phyloP scores from a whole-genome alignment of 2,329 filamentous ascomycete species.

The Hypocrella siamensis region DNA sequence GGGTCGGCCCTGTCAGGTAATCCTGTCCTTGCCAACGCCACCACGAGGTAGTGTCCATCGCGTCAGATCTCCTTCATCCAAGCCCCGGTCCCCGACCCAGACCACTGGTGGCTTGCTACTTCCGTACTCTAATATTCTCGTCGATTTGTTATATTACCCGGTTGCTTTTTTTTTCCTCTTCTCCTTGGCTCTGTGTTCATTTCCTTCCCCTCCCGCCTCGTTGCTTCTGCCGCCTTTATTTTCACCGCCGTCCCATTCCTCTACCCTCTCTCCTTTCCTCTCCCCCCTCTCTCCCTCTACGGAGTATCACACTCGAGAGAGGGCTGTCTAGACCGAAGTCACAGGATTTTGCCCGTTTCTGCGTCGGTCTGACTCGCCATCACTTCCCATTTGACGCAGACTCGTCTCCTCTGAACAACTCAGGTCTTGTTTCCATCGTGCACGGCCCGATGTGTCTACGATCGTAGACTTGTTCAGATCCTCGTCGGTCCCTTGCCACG shows the following conservation, averaged over 20 bases:
- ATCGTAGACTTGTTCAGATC: constrained; percentile 19
- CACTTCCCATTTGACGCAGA: constrained; percentile 6
- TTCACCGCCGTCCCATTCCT: background rate
- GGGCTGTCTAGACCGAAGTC: background rate
- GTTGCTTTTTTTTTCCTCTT: constrained; percentile 4
- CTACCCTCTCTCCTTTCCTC: background rate
- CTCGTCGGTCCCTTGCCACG: constrained; percentile 17
- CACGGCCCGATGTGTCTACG: constrained; percentile 20
- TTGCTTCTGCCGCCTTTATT: background rate
- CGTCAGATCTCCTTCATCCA: constrained; percentile 16
- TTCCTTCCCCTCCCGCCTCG: background rate
- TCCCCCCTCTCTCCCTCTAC: background rate
- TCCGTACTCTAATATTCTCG: background rate
- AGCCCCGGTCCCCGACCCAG: constrained; percentile 6
- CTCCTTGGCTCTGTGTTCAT: background rate
- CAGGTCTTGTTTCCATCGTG: constrained; percentile 21
- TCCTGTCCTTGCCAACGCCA: constrained; percentile 13
- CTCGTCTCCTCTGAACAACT: constrained; percentile 4
- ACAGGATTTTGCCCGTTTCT: constrained; percentile 5
- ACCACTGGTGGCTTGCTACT: constrained; percentile 6
- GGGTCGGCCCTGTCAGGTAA: constrained; percentile 3
- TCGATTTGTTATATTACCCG: constrained; percentile 6
- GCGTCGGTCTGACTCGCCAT: background rate
- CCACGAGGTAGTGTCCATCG: constrained; percentile 17
- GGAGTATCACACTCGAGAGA: background rate